These are phyloP conservation scores for Aureobasidium mangrovei DNA, from an alignment of 2,329 filamentous ascomycete genomes.

Conservation along the genomic window DNA sequence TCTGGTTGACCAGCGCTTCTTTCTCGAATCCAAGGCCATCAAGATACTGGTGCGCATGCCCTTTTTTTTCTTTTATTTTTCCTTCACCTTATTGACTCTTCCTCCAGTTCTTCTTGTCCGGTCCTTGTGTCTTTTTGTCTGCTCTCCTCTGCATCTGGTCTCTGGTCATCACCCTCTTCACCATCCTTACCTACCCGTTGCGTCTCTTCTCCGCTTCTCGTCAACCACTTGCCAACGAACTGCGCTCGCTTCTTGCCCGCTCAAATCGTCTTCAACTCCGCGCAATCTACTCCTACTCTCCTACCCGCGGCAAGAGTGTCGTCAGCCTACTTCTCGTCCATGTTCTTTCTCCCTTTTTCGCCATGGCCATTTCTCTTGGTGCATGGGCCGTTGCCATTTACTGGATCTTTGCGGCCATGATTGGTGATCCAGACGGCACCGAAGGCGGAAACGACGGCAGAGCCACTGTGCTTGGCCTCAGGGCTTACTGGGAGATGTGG, in stretches of 20 bases:
- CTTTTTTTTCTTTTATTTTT: background rate
- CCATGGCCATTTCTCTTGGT: constrained; percentile 46
- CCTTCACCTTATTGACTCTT: constrained; percentile 14
- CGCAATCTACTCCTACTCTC: constrained; percentile 36
- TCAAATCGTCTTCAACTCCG: constrained; percentile 44
- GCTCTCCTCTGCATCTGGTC: constrained; percentile 47
- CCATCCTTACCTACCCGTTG: constrained; percentile 45
- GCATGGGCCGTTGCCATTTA: constrained; percentile 53
- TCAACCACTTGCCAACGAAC: constrained; percentile 43
- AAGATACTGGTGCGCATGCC: constrained; percentile 29
- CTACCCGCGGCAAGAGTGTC: constrained; percentile 32
- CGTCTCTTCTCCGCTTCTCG: constrained; percentile 36
- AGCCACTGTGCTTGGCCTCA: constrained; percentile 49
- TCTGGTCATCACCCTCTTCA: constrained; percentile 41
- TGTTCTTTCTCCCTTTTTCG: constrained; percentile 47
- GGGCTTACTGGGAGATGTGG: constrained; percentile 54
- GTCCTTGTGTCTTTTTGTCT: constrained; percentile 47
- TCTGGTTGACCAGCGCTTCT: constrained; percentile 29
- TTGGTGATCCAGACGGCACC: constrained; percentile 52
- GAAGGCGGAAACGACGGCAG: constrained; percentile 52
- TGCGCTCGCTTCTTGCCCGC: constrained; percentile 45
- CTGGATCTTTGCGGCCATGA: constrained; percentile 52
- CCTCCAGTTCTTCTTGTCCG: constrained; percentile 42
- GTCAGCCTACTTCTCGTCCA: constrained; percentile 44
- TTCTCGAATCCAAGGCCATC: constrained; percentile 36